Conservation (phyloP, 208 protist genomes). For the Leishmania lainsoni region DNA sequence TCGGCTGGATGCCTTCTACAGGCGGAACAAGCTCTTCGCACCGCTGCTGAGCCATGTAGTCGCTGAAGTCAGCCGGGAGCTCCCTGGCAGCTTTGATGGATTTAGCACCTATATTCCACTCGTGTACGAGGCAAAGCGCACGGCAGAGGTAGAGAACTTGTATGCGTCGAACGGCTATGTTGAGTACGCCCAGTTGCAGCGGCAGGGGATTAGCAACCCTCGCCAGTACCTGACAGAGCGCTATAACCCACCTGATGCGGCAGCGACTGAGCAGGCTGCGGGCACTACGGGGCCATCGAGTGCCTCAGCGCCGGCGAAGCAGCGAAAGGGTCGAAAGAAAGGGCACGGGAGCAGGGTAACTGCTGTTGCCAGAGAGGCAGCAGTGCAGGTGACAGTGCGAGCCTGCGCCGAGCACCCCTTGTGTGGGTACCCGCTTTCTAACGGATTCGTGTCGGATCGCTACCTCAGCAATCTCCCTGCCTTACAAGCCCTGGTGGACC, state of each 20-base stretch:
- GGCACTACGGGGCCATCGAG: not conserved
- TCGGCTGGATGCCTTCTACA: conserved; percentile 60
- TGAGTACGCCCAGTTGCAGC: conserved; percentile 59
- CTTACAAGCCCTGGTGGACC: conserved; percentile 53
- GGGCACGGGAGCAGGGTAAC: conserved; percentile 17
- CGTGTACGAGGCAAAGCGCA: conserved; percentile 49
- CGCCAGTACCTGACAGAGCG: conserved; percentile 59
- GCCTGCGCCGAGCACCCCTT: conserved; percentile 53
- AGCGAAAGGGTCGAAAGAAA: conserved; percentile 27
- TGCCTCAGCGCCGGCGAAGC: conserved; percentile 9
- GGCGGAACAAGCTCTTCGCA: conserved; percentile 53
- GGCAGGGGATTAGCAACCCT: conserved; percentile 54
- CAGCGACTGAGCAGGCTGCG: not conserved
- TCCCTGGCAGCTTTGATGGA: conserved; percentile 63
- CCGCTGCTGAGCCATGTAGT: conserved; percentile 55
- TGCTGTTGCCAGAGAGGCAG: conserved; percentile 3
- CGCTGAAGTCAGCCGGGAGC: conserved; percentile 34
- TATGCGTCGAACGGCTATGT: conserved; percentile 82
- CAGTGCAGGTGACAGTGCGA: conserved; percentile 19
- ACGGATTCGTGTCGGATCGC: conserved; percentile 67
- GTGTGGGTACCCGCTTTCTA: conserved; percentile 55
- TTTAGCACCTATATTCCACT: conserved; percentile 48
- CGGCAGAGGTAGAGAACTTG: conserved; percentile 65
- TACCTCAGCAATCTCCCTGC: conserved; percentile 55
- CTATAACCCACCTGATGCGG: conserved; percentile 55